These are phyloP conservation scores for Oehlia diaphana DNA, from an alignment of 192 early-diverging fungal species.

Conservation along the genomic window DNA sequence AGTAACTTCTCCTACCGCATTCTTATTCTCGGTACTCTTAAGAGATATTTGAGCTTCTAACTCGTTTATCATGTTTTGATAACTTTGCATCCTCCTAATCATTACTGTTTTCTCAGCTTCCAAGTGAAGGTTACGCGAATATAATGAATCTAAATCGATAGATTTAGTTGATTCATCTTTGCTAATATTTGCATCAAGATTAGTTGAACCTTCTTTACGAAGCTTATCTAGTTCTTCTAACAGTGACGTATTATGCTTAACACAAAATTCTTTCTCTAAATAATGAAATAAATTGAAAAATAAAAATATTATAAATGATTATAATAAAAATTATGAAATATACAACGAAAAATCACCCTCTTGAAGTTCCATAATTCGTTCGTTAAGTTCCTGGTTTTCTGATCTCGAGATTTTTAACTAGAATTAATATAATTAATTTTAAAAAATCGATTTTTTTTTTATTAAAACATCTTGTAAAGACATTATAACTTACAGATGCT, in stretches of 20 bases:
- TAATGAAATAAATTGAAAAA: not conserved
- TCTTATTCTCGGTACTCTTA: not conserved
- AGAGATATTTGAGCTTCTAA: not conserved
- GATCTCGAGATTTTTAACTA: not conserved
- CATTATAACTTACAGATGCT: not conserved
- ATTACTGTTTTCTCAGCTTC: not conserved
- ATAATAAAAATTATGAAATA: not conserved
- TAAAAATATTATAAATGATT: no score
- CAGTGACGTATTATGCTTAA: not conserved
- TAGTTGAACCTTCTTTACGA: not conserved
- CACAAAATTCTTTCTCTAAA: constrained; percentile 4
- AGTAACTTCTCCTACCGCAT: not conserved
- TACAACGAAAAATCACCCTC: not conserved
- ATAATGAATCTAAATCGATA: not conserved
- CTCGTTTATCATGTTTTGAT: not conserved
- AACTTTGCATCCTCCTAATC: not conserved
- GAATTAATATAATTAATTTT: not conserved
- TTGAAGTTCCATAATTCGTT: not conserved
- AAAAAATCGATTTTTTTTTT: no score
- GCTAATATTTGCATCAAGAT: no score
- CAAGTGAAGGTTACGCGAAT: not conserved
- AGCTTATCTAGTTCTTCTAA: not conserved
- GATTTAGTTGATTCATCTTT: not conserved
- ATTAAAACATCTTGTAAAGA: no score
- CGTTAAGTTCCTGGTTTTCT: not conserved